Evolutionary conservation across 1,139 yeast species (phyloP).

Genomic region (Suhomyces choctaworum): DNA sequence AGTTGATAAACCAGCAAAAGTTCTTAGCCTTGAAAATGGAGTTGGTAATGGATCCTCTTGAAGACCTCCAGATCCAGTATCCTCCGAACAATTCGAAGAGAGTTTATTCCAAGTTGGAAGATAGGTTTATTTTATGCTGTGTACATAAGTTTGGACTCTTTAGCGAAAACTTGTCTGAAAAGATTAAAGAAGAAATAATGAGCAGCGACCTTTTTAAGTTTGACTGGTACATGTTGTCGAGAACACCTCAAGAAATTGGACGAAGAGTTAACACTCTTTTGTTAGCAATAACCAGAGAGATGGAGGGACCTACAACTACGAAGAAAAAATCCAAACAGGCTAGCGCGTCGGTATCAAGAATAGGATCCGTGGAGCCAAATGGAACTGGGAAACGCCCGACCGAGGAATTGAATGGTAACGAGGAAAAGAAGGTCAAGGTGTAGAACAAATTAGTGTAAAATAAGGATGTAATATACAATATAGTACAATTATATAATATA

Average conservation of each 20-base stretch:
- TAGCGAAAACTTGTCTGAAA: constrained; percentile 68
- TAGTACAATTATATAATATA: constrained; percentile 7
- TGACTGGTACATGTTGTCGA: constrained; percentile 85
- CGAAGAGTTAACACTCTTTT: constrained; percentile 80
- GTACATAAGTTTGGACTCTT: constrained; percentile 78
- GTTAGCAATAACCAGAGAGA: constrained; percentile 76
- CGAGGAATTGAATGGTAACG: constrained; percentile 10
- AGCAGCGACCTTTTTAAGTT: constrained; percentile 75
- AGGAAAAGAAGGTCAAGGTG: constrained; percentile 8
- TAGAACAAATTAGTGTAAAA: constrained; percentile 6
- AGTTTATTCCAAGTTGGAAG: constrained; percentile 82
- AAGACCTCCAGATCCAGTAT: constrained; percentile 72
- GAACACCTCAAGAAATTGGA: constrained; percentile 82
- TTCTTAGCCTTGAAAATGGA: constrained; percentile 65
- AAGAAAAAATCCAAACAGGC: constrained; percentile 34
- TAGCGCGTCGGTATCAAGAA: constrained; percentile 33
- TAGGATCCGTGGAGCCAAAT: constrained; percentile 37
- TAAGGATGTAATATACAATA: constrained; percentile 10
- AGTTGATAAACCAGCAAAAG: constrained; percentile 62
- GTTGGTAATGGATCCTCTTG: constrained; percentile 66
- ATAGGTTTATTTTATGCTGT: constrained; percentile 72
- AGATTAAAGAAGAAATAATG: constrained; percentile 72
- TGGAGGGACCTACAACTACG: constrained; percentile 61
- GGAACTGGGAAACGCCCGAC: constrained; percentile 13
- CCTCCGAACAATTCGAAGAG: constrained; percentile 93